A percentile compares a stretch with the other conserved stretches of the same genome.
Evolutionary conservation across 345 rosid genomes (phyloP).

Genomic region (Salix dunnii): DNA sequence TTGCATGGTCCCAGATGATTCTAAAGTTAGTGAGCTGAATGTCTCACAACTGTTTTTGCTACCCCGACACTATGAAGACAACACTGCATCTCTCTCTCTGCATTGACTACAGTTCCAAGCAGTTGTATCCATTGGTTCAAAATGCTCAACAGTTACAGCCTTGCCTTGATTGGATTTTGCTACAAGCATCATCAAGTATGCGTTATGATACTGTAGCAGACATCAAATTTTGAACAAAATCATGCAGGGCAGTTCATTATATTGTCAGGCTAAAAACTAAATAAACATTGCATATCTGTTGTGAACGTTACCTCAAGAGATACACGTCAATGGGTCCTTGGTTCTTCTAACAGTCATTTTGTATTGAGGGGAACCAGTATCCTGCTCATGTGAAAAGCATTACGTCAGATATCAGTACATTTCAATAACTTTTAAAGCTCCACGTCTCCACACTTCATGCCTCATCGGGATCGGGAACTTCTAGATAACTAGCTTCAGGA

Average conservation of each 20-base stretch:
- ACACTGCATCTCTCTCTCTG: slow-evolving; percentile 18
- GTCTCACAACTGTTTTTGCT: slow-evolving; percentile 4
- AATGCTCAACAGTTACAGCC: slow-evolving; percentile 22
- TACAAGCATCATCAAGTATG: slow-evolving; percentile 28
- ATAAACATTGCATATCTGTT: not conserved
- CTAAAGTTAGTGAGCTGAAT: slow-evolving; percentile 11
- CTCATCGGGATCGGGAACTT: slow-evolving; percentile 78
- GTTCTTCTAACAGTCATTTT: slow-evolving; percentile 64
- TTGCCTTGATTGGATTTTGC: slow-evolving; percentile 44
- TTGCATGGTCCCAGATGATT: slow-evolving; percentile 38
- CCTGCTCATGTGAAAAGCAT: slow-evolving; percentile 35
- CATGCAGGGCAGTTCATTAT: not conserved
- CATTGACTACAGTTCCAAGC: slow-evolving; percentile 14
- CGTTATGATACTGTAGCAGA: not conserved
- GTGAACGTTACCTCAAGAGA: slow-evolving; percentile 51
- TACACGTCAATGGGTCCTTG: slow-evolving; percentile 64
- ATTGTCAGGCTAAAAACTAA: too few species aligned
- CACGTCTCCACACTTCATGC: slow-evolving; percentile 24
- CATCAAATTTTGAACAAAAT: not conserved
- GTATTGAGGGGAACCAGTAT: slow-evolving; percentile 44
- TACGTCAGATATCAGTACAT: not conserved
- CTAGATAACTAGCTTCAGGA: slow-evolving; percentile 64
- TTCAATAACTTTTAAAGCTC: not conserved
- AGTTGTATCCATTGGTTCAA: slow-evolving; percentile 13
- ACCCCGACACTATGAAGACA: slow-evolving; percentile 12